Base-by-base conservation (phyloP, 1,139 yeast genomes). In the Zygosaccharomyces sapae region DNA sequence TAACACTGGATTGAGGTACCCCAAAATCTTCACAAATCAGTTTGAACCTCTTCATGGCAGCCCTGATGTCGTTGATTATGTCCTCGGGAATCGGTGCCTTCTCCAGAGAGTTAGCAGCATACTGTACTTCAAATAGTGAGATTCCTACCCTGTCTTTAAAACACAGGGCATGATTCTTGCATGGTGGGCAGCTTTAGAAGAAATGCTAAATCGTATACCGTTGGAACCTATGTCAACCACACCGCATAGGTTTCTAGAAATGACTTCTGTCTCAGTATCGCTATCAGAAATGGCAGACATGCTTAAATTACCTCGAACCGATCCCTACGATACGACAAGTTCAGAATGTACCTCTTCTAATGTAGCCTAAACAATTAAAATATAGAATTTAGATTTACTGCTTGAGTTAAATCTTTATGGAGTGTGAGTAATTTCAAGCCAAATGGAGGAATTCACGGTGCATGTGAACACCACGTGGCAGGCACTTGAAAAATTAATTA, bases 141-240 rank as follows among this genome's bases (percentile, higher is more conserved):
- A 83, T 79, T 2, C 85, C 83, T 2, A 83, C 73, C 42, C 86
- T 66, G 55, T 83, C 88, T 53, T 82, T 83, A 64, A 79, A 83
- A 81, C 78, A 57, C 86, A 80, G 0, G 89, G 88, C 74, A 82
- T 76, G 3, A 80, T 78, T 49, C 89, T 70, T 1, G 86, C 85
- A 62, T 80, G 84, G 51, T 75, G 79, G 1, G 81, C 71, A 3
- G 83, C 81, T 43, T 76, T 72, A 3, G 86, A 80, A 9, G 86
- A 78, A 35, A 83, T 81, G 40, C 84, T 77, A 59, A 83, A 81
- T 47, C 88, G 67, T 44, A 81, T 75, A 36, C 85, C 87, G 56
- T 80, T 80, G 13, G 86, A 79, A 2, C 86, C 87, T 22, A 81
- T 80, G 60, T 82, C 87, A 2, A 80, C 85, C 39, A 81, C 78